A percentile compares a stretch with the other conserved stretches of the same genome.
These are phyloP conservation scores for Cutaneotrichosporon mucoides DNA, from an alignment of 1,284 basidiomycete genomes.

Conservation along the genomic window DNA sequence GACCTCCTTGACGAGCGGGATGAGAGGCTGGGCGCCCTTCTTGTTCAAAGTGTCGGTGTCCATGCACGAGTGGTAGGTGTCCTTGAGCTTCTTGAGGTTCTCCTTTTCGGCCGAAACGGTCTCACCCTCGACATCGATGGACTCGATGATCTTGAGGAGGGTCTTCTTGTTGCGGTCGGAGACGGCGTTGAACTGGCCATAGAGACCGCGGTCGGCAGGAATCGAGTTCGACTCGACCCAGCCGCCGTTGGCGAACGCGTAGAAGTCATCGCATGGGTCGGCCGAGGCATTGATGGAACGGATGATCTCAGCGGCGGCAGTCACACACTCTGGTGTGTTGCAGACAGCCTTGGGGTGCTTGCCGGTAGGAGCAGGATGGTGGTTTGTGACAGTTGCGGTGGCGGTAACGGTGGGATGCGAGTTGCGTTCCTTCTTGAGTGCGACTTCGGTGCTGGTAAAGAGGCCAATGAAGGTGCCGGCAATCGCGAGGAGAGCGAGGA, in stretches of 20 bases:
- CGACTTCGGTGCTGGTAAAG: constrained; percentile 79
- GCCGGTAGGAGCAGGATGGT: constrained; percentile 32
- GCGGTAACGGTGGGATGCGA: constrained; percentile 32
- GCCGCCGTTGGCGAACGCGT: constrained; percentile 76
- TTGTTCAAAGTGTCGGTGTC: constrained; percentile 58
- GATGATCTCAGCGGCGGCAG: constrained; percentile 76
- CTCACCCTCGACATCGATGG: constrained; percentile 20
- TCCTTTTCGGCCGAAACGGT: constrained; percentile 55
- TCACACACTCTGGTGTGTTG: constrained; percentile 73
- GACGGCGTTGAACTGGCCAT: constrained; percentile 51
- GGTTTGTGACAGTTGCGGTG: constrained; percentile 24
- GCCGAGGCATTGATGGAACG: constrained; percentile 72
- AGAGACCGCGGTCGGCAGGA: constrained; percentile 73
- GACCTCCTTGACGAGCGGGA: constrained; percentile 49
- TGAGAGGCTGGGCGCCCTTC: constrained; percentile 49
- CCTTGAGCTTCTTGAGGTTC: constrained; percentile 72
- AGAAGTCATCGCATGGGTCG: constrained; percentile 95
- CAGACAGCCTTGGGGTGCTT: constrained; percentile 56
- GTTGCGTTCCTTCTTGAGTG: constrained; percentile 57
- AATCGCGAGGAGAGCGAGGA: constrained; percentile 72
- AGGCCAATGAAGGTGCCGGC: constrained; percentile 85
- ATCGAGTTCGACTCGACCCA: constrained; percentile 77
- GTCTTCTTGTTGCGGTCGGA: constrained; percentile 50
- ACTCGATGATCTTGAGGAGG: constrained; percentile 49
- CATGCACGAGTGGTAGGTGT: constrained; percentile 77